These are phyloP conservation scores for Pleurotus djamor DNA, from an alignment of 768 basidiomycete species.

Conservation along the genomic window DNA sequence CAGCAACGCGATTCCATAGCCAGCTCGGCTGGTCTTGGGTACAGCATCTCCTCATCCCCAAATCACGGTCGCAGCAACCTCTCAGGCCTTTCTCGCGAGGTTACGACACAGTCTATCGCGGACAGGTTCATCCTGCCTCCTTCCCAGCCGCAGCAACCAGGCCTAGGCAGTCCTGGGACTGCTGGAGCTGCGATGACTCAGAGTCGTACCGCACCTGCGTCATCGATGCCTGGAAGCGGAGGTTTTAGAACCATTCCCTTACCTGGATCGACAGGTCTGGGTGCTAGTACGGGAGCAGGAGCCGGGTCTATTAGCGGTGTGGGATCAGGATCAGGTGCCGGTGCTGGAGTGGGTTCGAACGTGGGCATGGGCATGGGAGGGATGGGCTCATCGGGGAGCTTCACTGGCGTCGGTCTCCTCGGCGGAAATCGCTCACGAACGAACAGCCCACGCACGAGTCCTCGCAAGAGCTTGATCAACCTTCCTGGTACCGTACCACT, in stretches of 20 bases:
- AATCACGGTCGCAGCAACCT: conserved; percentile 7
- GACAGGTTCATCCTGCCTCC: conserved; percentile 35
- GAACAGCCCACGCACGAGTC: conserved; percentile 3
- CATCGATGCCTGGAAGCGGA: neutral
- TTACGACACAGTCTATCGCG: conserved; percentile 19
- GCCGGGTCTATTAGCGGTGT: too few species aligned
- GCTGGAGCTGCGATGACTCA: neutral
- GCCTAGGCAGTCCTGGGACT: neutral
- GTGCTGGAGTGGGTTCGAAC: too few species aligned
- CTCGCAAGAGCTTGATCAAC: neutral
- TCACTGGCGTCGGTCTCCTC: neutral
- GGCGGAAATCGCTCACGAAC: conserved; percentile 4
- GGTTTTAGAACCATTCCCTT: conserved; percentile 1
- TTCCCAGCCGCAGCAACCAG: conserved; percentile 3
- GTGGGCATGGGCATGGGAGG: too few species aligned
- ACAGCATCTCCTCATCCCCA: conserved; percentile 11
- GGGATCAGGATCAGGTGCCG: too few species aligned
- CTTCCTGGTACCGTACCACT: neutral
- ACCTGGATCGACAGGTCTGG: conserved; percentile 3
- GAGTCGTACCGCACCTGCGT: conserved; percentile 8
- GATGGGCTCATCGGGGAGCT: too few species aligned
- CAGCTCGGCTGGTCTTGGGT: conserved; percentile 20
- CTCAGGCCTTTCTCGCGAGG: conserved; percentile 3
- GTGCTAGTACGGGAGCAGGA: neutral
- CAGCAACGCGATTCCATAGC: conserved; percentile 56